Base-by-base conservation (phyloP, 805 yeast genomes). In the Cyberlindnera japonica region DNA sequence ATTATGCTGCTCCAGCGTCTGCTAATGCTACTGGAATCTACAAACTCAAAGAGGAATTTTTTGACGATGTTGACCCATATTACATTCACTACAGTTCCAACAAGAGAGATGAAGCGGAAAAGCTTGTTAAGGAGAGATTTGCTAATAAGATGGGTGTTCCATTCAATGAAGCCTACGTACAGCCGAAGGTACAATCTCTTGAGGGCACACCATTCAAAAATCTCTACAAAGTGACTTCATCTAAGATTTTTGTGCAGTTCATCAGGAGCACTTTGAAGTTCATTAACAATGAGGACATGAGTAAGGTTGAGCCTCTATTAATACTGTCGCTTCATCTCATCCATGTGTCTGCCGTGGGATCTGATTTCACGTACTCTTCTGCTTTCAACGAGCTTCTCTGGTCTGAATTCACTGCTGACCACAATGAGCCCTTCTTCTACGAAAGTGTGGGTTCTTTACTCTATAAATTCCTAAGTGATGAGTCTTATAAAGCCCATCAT, bases 71-170 rank as follows among this genome's bases (percentile, higher is more conserved):
- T 31, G 93, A 91, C 58, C 95, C 97, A 0, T 90, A 77, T 54
- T 91, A 82, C 56, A 71, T 85, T 43, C 89, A 88, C 51, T 83
- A 83, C 51, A 68, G 83, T 0, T 65, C 91, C 0, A 88, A 88
- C 50, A 80, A 79, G 38, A 75, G 91, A 40, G 96, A 88, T 40
- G 96, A 88, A 44, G 91, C 95, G 6, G 82, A 84, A 41, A 73
- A 71, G 33, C 63, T 78, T 5, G 63, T 85, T 22, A 79, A 81
- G 50, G 75, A 73, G 24, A 57, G 73, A 20, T 59, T 72, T 29
- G 69, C 74, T 9, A 64, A 68, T 40, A 54, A 63, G 19, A 61
- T 60, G 1, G 60, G 67, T 0, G 55, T 66, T 4, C 63, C 69
- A 1, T 46, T 64, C 16, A 65, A 71, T 3, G 77, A 77, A 3